Conservation (phyloP, 2,329 filamentous ascomycete genomes). For the Mollisia scopiformis region DNA sequence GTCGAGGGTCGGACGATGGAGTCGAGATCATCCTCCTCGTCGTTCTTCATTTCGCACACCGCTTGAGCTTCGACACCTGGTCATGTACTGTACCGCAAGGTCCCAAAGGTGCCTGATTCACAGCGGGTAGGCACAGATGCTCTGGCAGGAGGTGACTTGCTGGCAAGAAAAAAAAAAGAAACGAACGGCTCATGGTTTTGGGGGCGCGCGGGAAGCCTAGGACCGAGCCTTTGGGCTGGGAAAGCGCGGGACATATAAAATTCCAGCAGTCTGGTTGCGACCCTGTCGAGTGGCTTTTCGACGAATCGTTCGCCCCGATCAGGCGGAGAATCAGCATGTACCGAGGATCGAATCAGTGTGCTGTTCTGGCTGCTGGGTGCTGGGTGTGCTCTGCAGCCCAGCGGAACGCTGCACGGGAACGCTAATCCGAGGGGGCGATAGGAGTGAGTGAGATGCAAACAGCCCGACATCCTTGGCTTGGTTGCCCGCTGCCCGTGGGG, state of each 20-base stretch:
- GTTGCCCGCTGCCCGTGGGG: neutral
- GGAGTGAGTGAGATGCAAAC: too few species aligned
- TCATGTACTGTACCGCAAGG: too few species aligned
- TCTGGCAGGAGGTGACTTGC: neutral
- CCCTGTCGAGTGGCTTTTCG: neutral
- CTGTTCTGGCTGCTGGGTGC: neutral
- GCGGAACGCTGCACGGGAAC: neutral
- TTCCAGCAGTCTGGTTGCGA: constrained; percentile 18
- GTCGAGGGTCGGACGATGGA: neutral
- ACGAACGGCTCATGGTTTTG: too few species aligned
- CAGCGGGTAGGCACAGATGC: neutral
- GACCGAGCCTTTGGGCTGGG: constrained; percentile 19
- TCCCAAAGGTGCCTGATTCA: neutral
- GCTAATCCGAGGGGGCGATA: too few species aligned
- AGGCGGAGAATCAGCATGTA: neutral
- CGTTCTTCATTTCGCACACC: constrained; percentile 8
- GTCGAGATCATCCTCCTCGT: neutral
- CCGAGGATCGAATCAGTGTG: neutral
- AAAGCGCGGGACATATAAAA: constrained; percentile 9
- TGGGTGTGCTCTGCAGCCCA: too few species aligned
- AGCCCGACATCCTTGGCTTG: neutral
- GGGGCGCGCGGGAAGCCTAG: constrained; percentile 2
- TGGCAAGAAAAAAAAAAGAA: neutral
- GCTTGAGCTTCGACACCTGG: neutral
- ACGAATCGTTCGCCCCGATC: neutral